These are phyloP conservation scores for Nothomitra cinnamomea DNA, from an alignment of 2,329 filamentous ascomycete species.

Conservation along the genomic window DNA sequence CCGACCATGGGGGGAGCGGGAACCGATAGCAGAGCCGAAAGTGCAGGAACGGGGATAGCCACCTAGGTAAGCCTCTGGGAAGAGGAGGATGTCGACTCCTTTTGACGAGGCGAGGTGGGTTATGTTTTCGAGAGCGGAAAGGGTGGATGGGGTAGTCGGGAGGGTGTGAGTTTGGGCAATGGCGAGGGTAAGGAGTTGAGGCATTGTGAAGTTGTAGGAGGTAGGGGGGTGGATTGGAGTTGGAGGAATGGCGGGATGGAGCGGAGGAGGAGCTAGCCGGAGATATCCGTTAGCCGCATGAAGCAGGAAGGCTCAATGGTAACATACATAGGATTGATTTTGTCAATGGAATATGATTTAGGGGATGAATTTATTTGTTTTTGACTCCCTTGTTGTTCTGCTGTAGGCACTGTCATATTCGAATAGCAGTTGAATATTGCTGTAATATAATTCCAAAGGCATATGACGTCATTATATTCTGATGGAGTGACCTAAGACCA, in stretches of 20 bases:
- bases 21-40: constrained; percentile 62
- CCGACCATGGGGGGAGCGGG: constrained; percentile 48
- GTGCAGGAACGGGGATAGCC: constrained; percentile 71
- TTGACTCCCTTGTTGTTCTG: no score
- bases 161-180: constrained; percentile 31
- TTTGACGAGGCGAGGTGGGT: constrained; percentile 43
- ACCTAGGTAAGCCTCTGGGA: constrained; percentile 83
- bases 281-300: no score
- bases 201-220: constrained; percentile 16
- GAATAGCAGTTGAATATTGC: no score
- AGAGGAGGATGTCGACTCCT: constrained; percentile 55
- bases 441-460: no score
- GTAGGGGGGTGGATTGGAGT: not conserved
- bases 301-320: no score
- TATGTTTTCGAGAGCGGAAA: constrained; percentile 45
- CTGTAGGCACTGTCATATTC: no score
- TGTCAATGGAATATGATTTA: no score
- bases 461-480: no score
- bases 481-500: no score
- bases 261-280: no score
- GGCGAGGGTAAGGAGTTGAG: constrained; percentile 29
- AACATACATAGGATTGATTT: no score
- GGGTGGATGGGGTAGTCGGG: constrained; percentile 36
- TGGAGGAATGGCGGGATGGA: not conserved
- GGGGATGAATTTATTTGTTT: no score